Percentiles rank a stretch among this genome's conserved stretches.
Evolutionary conservation across 2,329 filamentous ascomycete species (phyloP).

Genomic region (Ceratocystis eucalypticola): DNA sequence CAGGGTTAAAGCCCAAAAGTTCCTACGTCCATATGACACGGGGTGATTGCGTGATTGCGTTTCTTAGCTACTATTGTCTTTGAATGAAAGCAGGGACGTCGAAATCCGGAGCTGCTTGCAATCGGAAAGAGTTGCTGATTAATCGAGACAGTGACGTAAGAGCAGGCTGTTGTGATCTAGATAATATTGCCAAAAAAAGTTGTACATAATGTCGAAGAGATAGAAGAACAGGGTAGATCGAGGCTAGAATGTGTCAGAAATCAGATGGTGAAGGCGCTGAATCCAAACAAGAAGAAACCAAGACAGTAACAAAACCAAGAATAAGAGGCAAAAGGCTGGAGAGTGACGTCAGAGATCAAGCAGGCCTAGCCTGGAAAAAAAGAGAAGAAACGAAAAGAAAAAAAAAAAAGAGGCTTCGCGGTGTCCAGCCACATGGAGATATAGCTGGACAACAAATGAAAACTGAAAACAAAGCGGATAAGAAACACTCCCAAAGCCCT

Average conservation of each 20-base stretch:
- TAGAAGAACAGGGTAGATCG: too few species aligned
- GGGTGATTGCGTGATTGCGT: neutral
- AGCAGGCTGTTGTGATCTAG: too few species aligned
- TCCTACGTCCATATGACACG: neutral
- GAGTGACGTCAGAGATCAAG: slow-evolving; percentile 1
- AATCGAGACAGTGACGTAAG: neutral
- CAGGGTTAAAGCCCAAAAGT: neutral
- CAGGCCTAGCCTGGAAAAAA: neutral
- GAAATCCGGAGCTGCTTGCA: neutral
- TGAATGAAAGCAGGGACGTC: neutral
- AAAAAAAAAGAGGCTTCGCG: neutral
- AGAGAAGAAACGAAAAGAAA: neutral
- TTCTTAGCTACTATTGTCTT: neutral
- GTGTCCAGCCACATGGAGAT: slow-evolving; percentile 8
- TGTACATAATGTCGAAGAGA: too few species aligned
- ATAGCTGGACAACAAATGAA: slow-evolving; percentile 2
- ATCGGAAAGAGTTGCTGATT: neutral
- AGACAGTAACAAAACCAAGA: neutral
- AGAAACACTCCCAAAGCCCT: neutral
- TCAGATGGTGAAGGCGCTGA: neutral
- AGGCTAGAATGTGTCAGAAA: neutral
- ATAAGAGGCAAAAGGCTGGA: neutral
- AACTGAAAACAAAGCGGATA: neutral
- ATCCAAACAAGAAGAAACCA: neutral
- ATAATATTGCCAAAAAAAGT: too few species aligned